Evolutionary conservation across 129 eudicot species (phyloP), one percentile per base, ranked within the genome.

Genomic region (Lactuca saligna): DNA sequence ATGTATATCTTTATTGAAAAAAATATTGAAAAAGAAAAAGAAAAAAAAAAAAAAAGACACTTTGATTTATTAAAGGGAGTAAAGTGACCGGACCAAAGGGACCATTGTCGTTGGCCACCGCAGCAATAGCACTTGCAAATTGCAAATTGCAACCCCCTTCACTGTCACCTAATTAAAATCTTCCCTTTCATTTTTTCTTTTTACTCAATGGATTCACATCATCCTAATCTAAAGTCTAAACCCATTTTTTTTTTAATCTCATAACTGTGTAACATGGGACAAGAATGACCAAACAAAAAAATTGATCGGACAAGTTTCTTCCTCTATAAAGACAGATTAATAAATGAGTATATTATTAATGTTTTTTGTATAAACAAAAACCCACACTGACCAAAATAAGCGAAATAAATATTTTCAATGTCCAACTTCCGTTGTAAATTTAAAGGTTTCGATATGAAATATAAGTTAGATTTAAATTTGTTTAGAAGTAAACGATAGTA

Each of bases 91-190:
- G 15, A 46, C 15, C n/a, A 46, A 46, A 46, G 51, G 51, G 51
- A 49, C 53, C 53, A 41, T 38, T 10, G 34, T 62, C 13, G 56
- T 70, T 70, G 75, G 67, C 67, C 75, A 70, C 67, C 49, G 12
- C 65, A 69, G 33, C 35, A 34, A 59, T 58, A 29, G 58, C 75
- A 60, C 68, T 59, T 6, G 41, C 29, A 25, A 25, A 25, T 25
- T 20, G 25, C 25, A 20, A 20, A 20, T 20, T 25, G 29, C 17
- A 32, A 10, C 37, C 7, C 57, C 50, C 65, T 70, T 71, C 37
- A 35, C 67, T 58, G 15, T 70, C 58, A 12, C 33, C 37, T 20
- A 38, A 39, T 55, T 55, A 50, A 55, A 55, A 13, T 16, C 5
- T 6, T 33, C 34, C 15, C 15, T 34, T 51, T 35, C 13, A 3